A percentile compares a stretch with the other conserved stretches of the same genome.
phyloP scores from a whole-genome alignment of 768 basidiomycete genomes.

The Guyanaporus albipodus region DNA sequence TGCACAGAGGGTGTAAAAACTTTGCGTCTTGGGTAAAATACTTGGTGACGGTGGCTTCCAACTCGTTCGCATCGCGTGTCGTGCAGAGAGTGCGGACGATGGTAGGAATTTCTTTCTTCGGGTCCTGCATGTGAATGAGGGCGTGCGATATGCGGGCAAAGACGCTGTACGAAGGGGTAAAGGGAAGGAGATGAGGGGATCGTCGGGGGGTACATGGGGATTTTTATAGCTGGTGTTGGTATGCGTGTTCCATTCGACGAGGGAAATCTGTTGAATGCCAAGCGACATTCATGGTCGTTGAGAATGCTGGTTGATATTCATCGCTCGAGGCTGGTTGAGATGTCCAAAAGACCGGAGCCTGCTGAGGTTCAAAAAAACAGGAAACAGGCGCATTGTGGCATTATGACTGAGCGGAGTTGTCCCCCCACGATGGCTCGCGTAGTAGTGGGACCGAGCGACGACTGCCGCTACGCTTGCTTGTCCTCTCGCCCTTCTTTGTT shows the following conservation, averaged over 20 bases:
- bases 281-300: no score
- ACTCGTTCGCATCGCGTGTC: constrained; percentile 45
- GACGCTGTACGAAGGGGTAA: background rate
- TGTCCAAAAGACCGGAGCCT: background rate
- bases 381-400: constrained; percentile 10
- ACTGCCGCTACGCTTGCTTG: background rate
- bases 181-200: background rate
- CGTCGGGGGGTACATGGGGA: background rate
- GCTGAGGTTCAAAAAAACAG: constrained; percentile 2
- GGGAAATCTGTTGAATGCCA: no score
- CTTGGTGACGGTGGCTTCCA: constrained; percentile 43
- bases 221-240: no score
- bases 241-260: no score
- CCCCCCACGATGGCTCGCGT: background rate
- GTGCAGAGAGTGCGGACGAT: constrained; percentile 47
- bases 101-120: constrained; percentile 43
- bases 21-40: constrained; percentile 54
- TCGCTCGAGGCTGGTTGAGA: no score
- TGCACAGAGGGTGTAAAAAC: constrained; percentile 59
- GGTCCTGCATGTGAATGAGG: constrained; percentile 49
- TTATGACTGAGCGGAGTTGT: constrained; percentile 22
- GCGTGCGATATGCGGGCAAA: background rate
- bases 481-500: background rate
- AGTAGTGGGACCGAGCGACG: no score
- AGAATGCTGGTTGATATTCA: no score